phyloP scores from a whole-genome alignment of 768 basidiomycete genomes.

The Pisolithus orientalis region DNA sequence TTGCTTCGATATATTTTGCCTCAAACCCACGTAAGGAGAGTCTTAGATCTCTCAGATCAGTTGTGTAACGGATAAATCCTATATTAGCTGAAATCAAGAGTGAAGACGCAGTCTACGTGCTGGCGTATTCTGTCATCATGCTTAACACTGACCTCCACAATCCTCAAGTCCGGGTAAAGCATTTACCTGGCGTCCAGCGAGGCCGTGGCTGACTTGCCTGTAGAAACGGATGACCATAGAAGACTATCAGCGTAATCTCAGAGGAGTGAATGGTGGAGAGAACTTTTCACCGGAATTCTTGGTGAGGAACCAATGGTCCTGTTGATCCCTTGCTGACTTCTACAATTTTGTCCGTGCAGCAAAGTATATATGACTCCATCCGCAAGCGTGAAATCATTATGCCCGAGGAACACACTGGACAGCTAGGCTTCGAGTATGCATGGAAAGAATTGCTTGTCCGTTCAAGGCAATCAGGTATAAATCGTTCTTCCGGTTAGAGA shows the following conservation, averaged over 20 bases:
- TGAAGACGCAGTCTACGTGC: slow-evolving; percentile 89
- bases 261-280: slow-evolving; percentile 82
- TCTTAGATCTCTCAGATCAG: neutral
- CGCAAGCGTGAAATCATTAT: slow-evolving; percentile 91
- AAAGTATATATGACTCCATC: slow-evolving; percentile 90
- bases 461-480: slow-evolving; percentile 67
- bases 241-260: slow-evolving; percentile 86
- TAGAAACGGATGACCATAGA: slow-evolving; percentile 97
- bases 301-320: slow-evolving; percentile 34
- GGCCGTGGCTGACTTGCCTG: slow-evolving; percentile 4
- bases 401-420: slow-evolving; percentile 96
- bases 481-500: slow-evolving; percentile 1
- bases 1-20: slow-evolving; percentile 87
- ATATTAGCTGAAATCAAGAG: slow-evolving; percentile 75
- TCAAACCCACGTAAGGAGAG: slow-evolving; percentile 58
- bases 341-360: slow-evolving; percentile 37
- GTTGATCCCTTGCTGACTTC: slow-evolving; percentile 7
- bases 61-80: neutral
- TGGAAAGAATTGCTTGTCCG: slow-evolving; percentile 93
- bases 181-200: neutral
- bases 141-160: slow-evolving; percentile 97
- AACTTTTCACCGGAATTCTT: slow-evolving; percentile 86
- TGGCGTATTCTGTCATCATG: slow-evolving; percentile 96
- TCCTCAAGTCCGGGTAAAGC: slow-evolving; percentile 75
- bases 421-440: slow-evolving; percentile 95